Base-by-base conservation (phyloP, 2,329 filamentous ascomycete genomes). In the Verticillium albo-atrum region DNA sequence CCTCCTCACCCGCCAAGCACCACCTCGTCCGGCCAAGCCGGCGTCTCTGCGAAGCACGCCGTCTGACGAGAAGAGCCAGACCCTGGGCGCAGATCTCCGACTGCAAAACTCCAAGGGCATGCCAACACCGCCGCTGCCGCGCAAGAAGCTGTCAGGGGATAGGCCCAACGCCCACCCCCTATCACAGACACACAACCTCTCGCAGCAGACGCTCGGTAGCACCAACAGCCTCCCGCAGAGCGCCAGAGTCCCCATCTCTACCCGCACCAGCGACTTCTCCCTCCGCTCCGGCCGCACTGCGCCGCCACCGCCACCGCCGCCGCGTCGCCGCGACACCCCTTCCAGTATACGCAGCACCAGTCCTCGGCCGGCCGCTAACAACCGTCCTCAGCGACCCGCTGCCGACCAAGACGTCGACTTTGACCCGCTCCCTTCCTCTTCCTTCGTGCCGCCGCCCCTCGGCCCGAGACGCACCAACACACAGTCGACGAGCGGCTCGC, bases 1-100 rank as follows among this genome's bases (percentile, higher is more conserved):
- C 42, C 63, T 72, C 9, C 66, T 68, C 1, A 62, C 63, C 17
- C 69, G 72, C 35, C 69, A 71, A 53, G 56, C 58, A 14, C 59
- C 65, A 0, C 84, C 83, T 9, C 79, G 82, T 14, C 86, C 86
- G 0, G 72, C 71, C 4, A 89, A 89, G 68, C 86, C 86, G 0
- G 68, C 75, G 0, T 78, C 84, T 1, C 71, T 89, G 27, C 76
- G 83, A 60, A 78, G 82, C 63, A 63, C 71, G 3, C 72, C 74
- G 0, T 77, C 78, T 1, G 64, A 73, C 54, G 51, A 61, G 20
- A 67, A 23, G 58, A 61, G 23, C 26, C 60, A 26, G 55, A 65
- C 35, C 23, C 26, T 53, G 5, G 56, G 50, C 4, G 26, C 37
- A 14, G 37, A 60, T 28, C 35, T 52, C 20, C 54, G 23, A 17